Evolutionary conservation across 2,329 filamentous ascomycete genomes (phyloP).

Genomic region (Claviceps maximensis): DNA sequence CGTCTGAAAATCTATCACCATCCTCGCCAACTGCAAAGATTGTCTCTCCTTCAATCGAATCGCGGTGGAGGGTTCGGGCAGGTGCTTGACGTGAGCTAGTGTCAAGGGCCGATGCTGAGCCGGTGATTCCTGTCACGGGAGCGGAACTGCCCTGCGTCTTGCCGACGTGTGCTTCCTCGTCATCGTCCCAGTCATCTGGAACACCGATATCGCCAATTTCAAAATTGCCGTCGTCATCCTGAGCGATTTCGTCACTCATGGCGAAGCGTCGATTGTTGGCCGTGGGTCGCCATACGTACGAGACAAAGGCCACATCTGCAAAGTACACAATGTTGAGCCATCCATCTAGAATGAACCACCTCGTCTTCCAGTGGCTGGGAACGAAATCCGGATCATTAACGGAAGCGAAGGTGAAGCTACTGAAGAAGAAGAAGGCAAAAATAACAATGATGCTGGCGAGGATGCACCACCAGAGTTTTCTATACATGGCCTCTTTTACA

Average conservation of each 20-base stretch:
- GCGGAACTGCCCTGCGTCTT: constrained; percentile 15
- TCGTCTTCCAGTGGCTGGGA: constrained; percentile 90
- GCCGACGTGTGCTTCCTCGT: constrained; percentile 38
- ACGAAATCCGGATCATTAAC: constrained; percentile 77
- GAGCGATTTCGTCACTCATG: constrained; percentile 97
- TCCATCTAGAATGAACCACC: constrained; percentile 95
- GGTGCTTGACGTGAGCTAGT: constrained; percentile 10
- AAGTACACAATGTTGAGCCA: constrained; percentile 97
- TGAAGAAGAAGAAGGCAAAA: constrained; percentile 97
- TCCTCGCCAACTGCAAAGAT: constrained; percentile 91
- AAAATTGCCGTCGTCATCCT: constrained; percentile 91
- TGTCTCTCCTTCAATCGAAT: constrained; percentile 70
- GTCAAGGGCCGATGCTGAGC: constrained; percentile 13
- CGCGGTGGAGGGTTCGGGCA: constrained; percentile 30
- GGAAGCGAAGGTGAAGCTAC: constrained; percentile 88
- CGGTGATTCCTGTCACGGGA: constrained; percentile 14
- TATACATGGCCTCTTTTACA: constrained; percentile 91
- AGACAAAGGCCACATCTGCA: constrained; percentile 81
- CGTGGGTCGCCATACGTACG: constrained; percentile 92
- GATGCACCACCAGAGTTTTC: constrained; percentile 97
- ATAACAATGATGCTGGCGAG: constrained; percentile 85
- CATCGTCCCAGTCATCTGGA: constrained; percentile 46
- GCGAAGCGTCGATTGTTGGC: constrained; percentile 94
- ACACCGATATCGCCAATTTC: constrained; percentile 88
- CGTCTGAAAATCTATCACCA: constrained; percentile 68